These are phyloP conservation scores for Sporodiniella umbellata DNA, from an alignment of 371 early-diverging fungal genomes.

Conservation along the genomic window DNA sequence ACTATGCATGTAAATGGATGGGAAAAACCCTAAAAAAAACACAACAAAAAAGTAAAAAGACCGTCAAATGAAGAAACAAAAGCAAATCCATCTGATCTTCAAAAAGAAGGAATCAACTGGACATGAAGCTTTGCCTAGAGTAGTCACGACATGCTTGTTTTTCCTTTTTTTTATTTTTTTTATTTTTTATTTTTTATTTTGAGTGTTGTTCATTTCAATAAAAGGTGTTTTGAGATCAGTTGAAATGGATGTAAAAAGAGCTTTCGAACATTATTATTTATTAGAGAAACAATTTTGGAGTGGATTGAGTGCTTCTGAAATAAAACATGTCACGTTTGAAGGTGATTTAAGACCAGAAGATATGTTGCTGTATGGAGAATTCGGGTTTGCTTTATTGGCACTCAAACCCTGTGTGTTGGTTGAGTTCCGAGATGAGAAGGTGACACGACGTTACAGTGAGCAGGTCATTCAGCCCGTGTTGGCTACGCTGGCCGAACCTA, in stretches of 20 bases:
- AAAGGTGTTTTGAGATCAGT: too few species aligned
- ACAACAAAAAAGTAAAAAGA: too few species aligned
- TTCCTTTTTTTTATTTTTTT: too few species aligned
- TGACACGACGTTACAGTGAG: constrained; percentile 23
- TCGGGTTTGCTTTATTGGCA: constrained; percentile 56
- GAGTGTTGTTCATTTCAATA: background rate
- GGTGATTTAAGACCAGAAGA: constrained; percentile 26
- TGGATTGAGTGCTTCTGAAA: background rate
- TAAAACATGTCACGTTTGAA: constrained; percentile 14
- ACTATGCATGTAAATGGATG: too few species aligned
- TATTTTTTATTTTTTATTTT: background rate
- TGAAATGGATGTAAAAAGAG: constrained; percentile 13
- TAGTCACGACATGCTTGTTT: too few species aligned
- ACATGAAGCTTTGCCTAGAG: too few species aligned
- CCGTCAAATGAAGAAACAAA: too few species aligned
- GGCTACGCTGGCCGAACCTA: constrained; percentile 3
- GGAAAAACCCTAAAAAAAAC: too few species aligned
- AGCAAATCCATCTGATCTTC: too few species aligned
- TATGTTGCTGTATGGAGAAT: constrained; percentile 57
- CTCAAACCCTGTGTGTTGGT: constrained; percentile 60
- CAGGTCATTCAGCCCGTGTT: constrained; percentile 40
- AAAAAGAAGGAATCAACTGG: too few species aligned
- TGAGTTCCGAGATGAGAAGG: constrained; percentile 33
- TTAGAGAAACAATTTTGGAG: constrained; percentile 22
- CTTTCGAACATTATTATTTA: constrained; percentile 12